These are phyloP conservation scores for Galerina sulciceps DNA, from an alignment of 768 basidiomycete species.

Conservation along the genomic window DNA sequence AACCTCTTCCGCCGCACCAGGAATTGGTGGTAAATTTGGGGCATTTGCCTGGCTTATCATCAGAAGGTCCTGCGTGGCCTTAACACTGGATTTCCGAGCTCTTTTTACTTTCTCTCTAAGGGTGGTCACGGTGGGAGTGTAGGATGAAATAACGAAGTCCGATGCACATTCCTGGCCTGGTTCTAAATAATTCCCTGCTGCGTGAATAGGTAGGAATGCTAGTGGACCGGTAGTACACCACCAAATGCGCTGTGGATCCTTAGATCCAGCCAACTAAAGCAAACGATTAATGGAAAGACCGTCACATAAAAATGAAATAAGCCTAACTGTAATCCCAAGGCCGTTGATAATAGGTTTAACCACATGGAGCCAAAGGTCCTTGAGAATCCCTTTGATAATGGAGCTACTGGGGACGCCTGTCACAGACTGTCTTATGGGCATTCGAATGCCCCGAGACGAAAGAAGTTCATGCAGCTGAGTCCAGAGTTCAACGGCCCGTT, in stretches of 20 bases:
- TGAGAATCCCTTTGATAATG: neutral
- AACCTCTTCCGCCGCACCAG: slow-evolving; percentile 12
- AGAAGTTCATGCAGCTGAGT: neutral
- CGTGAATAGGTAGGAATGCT: slow-evolving; percentile 16
- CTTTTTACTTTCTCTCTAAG: neutral
- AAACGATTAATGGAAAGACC: neutral
- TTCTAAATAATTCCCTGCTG: slow-evolving; percentile 11
- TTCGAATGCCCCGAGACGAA: neutral
- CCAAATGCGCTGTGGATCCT: slow-evolving; percentile 10
- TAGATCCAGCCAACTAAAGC: neutral
- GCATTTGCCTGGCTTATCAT: slow-evolving; percentile 15
- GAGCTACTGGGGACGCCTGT: neutral
- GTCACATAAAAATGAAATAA: neutral
- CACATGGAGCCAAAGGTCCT: neutral
- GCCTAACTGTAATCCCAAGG: neutral
- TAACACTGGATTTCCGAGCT: neutral
- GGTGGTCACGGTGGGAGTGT: slow-evolving; percentile 12
- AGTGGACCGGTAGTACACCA: slow-evolving; percentile 19
- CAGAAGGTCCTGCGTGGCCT: neutral
- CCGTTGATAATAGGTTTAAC: neutral
- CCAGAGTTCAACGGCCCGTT: neutral
- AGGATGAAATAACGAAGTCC: slow-evolving; percentile 17
- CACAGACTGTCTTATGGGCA: neutral
- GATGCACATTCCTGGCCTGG: neutral
- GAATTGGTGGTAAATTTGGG: slow-evolving; percentile 2